Evolutionary conservation across 2,329 filamentous ascomycete species (phyloP).

Genomic region (Didymella segeticola): DNA sequence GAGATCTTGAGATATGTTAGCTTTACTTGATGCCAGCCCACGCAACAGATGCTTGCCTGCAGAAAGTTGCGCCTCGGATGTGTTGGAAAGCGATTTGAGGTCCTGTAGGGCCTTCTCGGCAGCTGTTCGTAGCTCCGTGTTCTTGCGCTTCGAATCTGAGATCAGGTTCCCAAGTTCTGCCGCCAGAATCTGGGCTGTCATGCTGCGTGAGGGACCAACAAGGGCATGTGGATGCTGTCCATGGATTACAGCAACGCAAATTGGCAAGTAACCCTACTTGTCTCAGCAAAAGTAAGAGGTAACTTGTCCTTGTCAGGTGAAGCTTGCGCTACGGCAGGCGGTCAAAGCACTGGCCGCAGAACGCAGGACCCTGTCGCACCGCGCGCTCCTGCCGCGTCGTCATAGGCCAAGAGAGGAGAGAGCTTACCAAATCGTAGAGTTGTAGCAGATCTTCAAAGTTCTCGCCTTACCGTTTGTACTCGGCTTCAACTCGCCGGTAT

Average conservation of each 20-base stretch:
- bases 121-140: slow-evolving; percentile 87
- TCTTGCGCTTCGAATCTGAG: slow-evolving; percentile 94
- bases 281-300: slow-evolving; percentile 18
- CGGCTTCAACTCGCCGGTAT: slow-evolving; percentile 8
- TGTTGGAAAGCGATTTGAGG: slow-evolving; percentile 75
- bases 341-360: slow-evolving; percentile 21
- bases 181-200: slow-evolving; percentile 90
- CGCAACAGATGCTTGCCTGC: slow-evolving; percentile 60
- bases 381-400: slow-evolving; percentile 14
- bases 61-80: slow-evolving; percentile 77
- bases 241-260: slow-evolving; percentile 14
- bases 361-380: slow-evolving; percentile 10
- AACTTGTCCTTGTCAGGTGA: slow-evolving; percentile 28
- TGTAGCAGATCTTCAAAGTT: slow-evolving; percentile 4
- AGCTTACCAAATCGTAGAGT: slow-evolving; percentile 15
- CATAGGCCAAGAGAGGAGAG: slow-evolving; percentile 14
- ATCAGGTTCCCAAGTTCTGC: slow-evolving; percentile 89
- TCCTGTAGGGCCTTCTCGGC: slow-evolving; percentile 94
- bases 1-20: slow-evolving; percentile 67
- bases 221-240: slow-evolving; percentile 31
- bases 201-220: slow-evolving; percentile 54
- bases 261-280: neutral
- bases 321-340: slow-evolving; percentile 21
- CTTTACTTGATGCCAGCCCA: neutral
- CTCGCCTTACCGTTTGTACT: slow-evolving; percentile 3